A percentile compares a stretch with the other conserved stretches of the same genome.
phyloP scores from a whole-genome alignment of 257 asterid species.

The Solanum gandarillasii region DNA sequence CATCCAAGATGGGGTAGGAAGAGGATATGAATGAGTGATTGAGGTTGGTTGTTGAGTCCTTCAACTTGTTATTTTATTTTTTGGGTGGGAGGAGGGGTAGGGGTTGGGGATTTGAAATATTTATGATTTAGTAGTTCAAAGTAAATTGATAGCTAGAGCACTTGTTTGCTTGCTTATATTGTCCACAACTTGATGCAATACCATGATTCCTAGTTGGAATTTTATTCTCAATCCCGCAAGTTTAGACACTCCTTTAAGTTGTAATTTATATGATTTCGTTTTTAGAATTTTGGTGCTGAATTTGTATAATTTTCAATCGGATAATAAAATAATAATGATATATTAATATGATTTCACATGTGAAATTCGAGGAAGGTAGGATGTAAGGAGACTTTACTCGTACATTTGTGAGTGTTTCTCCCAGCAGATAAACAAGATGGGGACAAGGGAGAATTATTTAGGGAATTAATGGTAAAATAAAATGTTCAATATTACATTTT shows the following conservation, averaged over 20 bases:
- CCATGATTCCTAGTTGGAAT: too few relatives aligned
- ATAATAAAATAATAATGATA: too few relatives aligned
- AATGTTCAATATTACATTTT: too few relatives aligned
- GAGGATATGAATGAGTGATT: slow-evolving; percentile 8
- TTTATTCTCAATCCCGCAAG: too few relatives aligned
- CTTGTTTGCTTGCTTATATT: neutral
- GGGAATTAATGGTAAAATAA: too few relatives aligned
- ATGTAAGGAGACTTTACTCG: neutral
- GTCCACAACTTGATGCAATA: neutral
- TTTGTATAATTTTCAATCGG: too few relatives aligned
- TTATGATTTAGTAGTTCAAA: neutral
- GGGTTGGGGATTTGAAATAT: neutral
- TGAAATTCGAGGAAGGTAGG: neutral
- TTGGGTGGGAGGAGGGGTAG: too few relatives aligned
- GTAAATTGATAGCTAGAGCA: neutral
- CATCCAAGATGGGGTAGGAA: slow-evolving; percentile 5
- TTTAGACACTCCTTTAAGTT: neutral
- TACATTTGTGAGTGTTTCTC: too few relatives aligned
- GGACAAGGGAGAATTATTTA: too few relatives aligned
- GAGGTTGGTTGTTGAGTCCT: neutral
- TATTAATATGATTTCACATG: too few relatives aligned
- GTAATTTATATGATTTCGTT: too few relatives aligned
- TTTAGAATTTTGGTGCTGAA: neutral
- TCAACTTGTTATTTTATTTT: neutral
- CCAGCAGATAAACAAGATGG: too few relatives aligned